These are phyloP conservation scores for Botrytis pseudocinerea DNA, from an alignment of 2,329 filamentous ascomycete genomes.

Conservation along the genomic window DNA sequence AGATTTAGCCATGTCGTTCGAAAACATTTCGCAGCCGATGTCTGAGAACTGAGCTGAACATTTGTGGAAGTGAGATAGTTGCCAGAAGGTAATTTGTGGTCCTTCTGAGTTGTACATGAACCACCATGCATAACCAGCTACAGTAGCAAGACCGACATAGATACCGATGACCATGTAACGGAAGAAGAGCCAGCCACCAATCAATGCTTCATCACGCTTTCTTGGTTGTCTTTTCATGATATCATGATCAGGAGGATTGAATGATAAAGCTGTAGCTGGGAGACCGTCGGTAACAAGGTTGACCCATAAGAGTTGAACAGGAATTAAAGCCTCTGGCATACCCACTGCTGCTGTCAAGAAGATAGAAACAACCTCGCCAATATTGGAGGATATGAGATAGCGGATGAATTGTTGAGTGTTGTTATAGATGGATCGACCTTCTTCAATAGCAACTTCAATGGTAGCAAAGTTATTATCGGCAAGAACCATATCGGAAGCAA, in stretches of 20 bases:
- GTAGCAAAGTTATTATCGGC: conserved; percentile 99
- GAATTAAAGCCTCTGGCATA: conserved; percentile 96
- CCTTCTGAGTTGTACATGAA: conserved; percentile 94
- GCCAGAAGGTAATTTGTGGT: conserved; percentile 86
- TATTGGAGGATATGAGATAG: conserved; percentile 98
- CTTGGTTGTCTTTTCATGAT: conserved; percentile 92
- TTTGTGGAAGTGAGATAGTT: conserved; percentile 90
- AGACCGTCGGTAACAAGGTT: conserved; percentile 97
- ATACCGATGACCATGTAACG: conserved; percentile 94
- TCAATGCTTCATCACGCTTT: conserved; percentile 88
- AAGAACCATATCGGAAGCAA: conserved; percentile 97
- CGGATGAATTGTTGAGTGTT: conserved; percentile 99
- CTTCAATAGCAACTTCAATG: conserved; percentile 92
- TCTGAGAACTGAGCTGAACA: conserved; percentile 84
- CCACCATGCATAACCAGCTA: conserved; percentile 99
- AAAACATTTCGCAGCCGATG: conserved; percentile 91
- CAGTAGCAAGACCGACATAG: conserved; percentile 92
- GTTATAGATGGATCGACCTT: conserved; percentile 98
- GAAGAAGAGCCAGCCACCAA: conserved; percentile 96
- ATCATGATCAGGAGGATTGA: conserved; percentile 98
- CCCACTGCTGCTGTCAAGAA: conserved; percentile 95
- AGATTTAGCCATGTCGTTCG: conserved; percentile 79
- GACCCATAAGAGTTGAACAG: conserved; percentile 97
- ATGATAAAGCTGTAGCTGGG: conserved; percentile 91
- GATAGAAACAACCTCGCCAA: conserved; percentile 98